Evolutionary conservation across 805 yeast genomes (phyloP).

Genomic region (Schizosaccharomyces japonicus): DNA sequence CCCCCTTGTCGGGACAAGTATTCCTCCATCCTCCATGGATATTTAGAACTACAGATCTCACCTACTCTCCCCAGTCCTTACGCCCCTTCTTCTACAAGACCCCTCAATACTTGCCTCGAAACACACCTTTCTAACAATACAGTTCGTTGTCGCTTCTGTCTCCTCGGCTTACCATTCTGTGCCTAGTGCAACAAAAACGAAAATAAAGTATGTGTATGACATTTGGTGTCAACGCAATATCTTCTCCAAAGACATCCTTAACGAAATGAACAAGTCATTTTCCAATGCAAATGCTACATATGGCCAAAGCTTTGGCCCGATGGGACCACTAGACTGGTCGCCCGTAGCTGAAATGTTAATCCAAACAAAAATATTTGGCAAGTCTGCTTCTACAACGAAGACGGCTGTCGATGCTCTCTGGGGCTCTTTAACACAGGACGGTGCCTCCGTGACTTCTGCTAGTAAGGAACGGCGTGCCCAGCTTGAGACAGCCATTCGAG

Average conservation of each 20-base stretch:
- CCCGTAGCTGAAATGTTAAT: neutral
- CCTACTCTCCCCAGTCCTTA: too few species aligned
- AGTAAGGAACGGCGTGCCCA: neutral
- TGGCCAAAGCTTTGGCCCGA: neutral
- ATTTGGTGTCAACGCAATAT: conserved; percentile 48
- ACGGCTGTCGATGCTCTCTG: neutral
- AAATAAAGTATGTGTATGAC: conserved; percentile 31
- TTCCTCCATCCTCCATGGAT: too few species aligned
- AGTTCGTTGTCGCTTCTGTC: conserved; percentile 19
- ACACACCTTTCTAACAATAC: neutral
- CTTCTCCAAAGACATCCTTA: conserved; percentile 16
- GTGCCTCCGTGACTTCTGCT: neutral
- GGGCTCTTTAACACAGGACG: neutral
- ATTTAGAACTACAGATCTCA: too few species aligned
- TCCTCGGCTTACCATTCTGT: conserved; percentile 17
- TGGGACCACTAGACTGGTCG: neutral
- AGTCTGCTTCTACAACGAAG: neutral
- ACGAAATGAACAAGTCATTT: neutral
- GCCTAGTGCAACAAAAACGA: conserved; percentile 24
- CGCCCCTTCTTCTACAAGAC: too few species aligned
- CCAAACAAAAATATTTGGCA: neutral
- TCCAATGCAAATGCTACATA: neutral
- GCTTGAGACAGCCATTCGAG: neutral
- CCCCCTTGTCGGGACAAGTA: too few species aligned
- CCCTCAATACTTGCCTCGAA: too few species aligned